Evolutionary conservation across 2,329 filamentous ascomycete genomes (phyloP), one percentile per base, ranked within the genome.

Genomic region (Parasarocladium wereldwijsianum): DNA sequence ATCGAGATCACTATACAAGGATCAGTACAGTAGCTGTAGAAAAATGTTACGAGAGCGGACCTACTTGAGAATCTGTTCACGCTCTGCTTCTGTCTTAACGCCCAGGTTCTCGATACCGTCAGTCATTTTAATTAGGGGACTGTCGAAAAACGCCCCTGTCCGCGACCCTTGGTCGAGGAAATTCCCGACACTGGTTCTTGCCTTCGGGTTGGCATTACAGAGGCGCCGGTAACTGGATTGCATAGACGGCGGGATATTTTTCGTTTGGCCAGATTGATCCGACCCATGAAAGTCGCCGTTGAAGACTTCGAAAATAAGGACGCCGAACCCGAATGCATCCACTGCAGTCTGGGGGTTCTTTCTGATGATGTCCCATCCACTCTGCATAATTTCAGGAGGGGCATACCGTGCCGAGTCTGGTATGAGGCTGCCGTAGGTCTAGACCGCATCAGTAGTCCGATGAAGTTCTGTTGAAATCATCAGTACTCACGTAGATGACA

Each of bases 61-160:
- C 30, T 40, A 66, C 77, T 74, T 73, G 8, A 98, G 60, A 40
- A 98, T 87, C 28, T 75, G 70, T 34, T 94, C 85, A 36, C 84
- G 70, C 53, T 98, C 90, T 6, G 68, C 64, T 32, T 87, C 79
- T 14, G 67, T 74, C 55, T 94, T 98, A 40, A 96, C 66, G 1
- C 87, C 87, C 20, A 98, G 62, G 41, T 80, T 94, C 33, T 98
- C 90, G 32, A 96, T 83, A 19, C 84, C 85, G 37, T 96, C 82
- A 0, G 86, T 90, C 41, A 98, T 60, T 39, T 87, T 84, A 43
- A 98, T 96, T 11, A 98, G 57, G 0, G 87, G 76, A 3, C 82
- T 93, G 44, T 94, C 81, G 41, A 98, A 96, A 52, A 96, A 98
- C 0, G 83, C 76, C 12, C 84, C 82, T 32, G 61, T 66, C 27